These are phyloP conservation scores for Setomelanomma holmii DNA, from an alignment of 2,329 filamentous ascomycete genomes.

Conservation along the genomic window DNA sequence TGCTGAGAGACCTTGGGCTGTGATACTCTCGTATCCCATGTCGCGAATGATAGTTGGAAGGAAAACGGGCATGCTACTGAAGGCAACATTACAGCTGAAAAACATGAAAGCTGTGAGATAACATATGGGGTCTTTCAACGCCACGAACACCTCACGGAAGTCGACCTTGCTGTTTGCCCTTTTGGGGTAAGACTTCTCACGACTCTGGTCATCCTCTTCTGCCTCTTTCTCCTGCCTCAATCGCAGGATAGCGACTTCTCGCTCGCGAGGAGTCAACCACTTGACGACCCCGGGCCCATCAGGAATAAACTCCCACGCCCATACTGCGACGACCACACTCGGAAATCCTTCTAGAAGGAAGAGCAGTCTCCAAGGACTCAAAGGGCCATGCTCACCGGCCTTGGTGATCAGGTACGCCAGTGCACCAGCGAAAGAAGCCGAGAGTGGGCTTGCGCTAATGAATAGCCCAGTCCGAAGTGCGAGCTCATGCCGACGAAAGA, in stretches of 20 bases:
- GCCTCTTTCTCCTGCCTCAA: constrained; percentile 62
- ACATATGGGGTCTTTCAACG: constrained; percentile 70
- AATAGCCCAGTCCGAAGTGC: constrained; percentile 87
- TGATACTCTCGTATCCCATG: constrained; percentile 73
- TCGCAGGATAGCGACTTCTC: constrained; percentile 73
- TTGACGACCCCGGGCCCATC: constrained; percentile 67
- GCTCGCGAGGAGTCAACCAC: constrained; percentile 53
- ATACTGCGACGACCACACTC: constrained; percentile 74
- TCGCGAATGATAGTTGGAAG: constrained; percentile 79
- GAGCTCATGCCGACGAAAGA: constrained; percentile 72
- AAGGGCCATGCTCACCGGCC: constrained; percentile 68
- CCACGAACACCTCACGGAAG: constrained; percentile 63
- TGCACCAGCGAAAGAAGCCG: constrained; percentile 74
- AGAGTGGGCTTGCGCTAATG: constrained; percentile 73
- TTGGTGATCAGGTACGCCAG: constrained; percentile 81
- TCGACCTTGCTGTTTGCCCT: constrained; percentile 53
- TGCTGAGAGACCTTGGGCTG: constrained; percentile 79
- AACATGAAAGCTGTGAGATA: constrained; percentile 84
- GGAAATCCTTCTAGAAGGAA: constrained; percentile 88
- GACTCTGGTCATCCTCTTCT: constrained; percentile 36
- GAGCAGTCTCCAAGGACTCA: constrained; percentile 84
- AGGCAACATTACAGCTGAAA: constrained; percentile 87
- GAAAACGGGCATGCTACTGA: constrained; percentile 86
- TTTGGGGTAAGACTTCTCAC: constrained; percentile 23
- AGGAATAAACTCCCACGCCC: constrained; percentile 77